phyloP scores from a whole-genome alignment of 2,329 filamentous ascomycete species.

The Alternaria triticina region DNA sequence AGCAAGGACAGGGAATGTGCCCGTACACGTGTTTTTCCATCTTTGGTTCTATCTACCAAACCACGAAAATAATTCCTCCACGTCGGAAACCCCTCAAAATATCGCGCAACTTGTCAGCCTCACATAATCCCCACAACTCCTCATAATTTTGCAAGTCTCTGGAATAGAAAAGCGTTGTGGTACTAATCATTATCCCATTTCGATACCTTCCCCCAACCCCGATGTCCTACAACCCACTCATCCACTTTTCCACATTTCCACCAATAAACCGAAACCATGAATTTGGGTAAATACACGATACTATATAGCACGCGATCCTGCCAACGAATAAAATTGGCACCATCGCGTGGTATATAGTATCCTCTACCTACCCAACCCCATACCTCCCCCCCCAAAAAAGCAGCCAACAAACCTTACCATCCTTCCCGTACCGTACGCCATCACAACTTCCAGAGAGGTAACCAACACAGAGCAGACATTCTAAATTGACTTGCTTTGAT shows the following conservation, averaged over 20 bases:
- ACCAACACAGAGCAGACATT: too few species aligned
- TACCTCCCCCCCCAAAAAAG: neutral
- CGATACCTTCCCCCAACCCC: neutral
- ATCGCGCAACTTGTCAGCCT: neutral
- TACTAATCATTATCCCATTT: accelerated
- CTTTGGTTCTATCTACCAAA: neutral
- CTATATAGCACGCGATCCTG: too few species aligned
- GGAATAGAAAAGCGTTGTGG: neutral
- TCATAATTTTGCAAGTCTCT: neutral
- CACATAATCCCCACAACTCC: neutral
- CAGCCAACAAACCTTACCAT: neutral
- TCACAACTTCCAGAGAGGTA: too few species aligned
- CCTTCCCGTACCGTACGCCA: neutral
- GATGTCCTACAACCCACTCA: neutral
- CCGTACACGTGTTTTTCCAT: too few species aligned
- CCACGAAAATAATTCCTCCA: accelerated
- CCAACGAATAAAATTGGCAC: too few species aligned
- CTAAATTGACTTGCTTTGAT: too few species aligned
- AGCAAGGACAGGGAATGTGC: too few species aligned
- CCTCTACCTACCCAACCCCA: neutral
- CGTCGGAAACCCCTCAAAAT: neutral
- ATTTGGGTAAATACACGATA: neutral
- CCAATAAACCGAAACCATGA: neutral
- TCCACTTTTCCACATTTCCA: neutral
- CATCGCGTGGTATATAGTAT: neutral